These are phyloP conservation scores for Xylaria sp. DNA, from an alignment of 2,329 filamentous ascomycete genomes.

Conservation along the genomic window DNA sequence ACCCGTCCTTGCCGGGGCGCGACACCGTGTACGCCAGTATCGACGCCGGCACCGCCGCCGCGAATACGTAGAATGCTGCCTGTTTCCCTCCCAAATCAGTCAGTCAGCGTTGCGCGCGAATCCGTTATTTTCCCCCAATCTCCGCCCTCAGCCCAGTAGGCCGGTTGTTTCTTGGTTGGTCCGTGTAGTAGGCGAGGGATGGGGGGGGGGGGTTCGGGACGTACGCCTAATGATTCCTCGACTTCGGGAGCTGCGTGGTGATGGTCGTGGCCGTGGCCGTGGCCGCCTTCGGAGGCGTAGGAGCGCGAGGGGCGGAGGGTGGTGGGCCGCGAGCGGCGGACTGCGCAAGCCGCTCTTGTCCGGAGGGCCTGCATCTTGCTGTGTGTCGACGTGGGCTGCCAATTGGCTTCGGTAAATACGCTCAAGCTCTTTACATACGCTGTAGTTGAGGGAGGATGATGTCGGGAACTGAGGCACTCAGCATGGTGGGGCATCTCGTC, in stretches of 20 bases:
- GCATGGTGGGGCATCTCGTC: slow-evolving; percentile 21
- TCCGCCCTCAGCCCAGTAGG: no score
- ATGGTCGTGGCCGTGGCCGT: slow-evolving; percentile 39
- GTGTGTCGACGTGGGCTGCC: slow-evolving; percentile 23
- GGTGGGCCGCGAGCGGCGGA: slow-evolving; percentile 41
- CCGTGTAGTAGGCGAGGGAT: not conserved
- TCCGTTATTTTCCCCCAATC: not conserved
- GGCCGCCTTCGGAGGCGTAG: slow-evolving; percentile 56
- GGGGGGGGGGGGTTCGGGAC: slow-evolving; percentile 32
- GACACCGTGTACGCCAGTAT: slow-evolving; percentile 53
- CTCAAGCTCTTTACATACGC: slow-evolving; percentile 21
- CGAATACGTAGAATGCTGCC: slow-evolving; percentile 52
- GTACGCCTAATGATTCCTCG: slow-evolving; percentile 61
- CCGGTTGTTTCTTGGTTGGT: no score
- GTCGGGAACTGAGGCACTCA: slow-evolving; percentile 29
- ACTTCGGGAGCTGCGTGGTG: slow-evolving; percentile 39
- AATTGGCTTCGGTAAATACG: slow-evolving; percentile 30
- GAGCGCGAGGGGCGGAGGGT: slow-evolving; percentile 44
- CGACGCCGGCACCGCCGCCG: slow-evolving; percentile 48
- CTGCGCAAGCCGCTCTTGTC: slow-evolving; percentile 48
- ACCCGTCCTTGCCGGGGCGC: slow-evolving; percentile 52
- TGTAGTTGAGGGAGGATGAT: slow-evolving; percentile 19
- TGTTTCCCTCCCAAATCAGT: no score
- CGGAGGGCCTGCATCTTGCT: slow-evolving; percentile 42
- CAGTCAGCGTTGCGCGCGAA: slow-evolving; percentile 6